Evolutionary conservation across 257 asterid species (phyloP).

Genomic region (Gynochthodes officinalis): DNA sequence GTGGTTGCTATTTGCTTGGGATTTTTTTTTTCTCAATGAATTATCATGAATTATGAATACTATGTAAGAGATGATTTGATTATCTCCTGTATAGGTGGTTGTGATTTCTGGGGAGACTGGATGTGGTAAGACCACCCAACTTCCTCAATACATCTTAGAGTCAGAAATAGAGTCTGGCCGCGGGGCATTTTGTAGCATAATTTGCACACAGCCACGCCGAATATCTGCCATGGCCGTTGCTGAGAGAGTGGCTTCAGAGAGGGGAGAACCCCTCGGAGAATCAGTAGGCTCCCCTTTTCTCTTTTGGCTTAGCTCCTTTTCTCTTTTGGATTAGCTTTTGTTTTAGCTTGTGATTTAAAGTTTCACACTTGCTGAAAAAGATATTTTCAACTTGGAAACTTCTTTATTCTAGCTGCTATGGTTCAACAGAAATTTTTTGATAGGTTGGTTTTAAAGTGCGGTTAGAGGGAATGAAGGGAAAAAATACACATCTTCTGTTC

Average conservation of each 20-base stretch:
- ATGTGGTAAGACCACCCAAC: constrained; percentile 99
- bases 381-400: constrained; percentile 22
- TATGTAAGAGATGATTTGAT: neutral
- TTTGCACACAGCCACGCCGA: constrained; percentile 97
- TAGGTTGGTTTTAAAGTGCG: constrained; percentile 99
- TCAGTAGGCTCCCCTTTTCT: constrained; percentile 60
- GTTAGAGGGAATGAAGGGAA: constrained; percentile 94
- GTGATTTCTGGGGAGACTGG: constrained; percentile 99
- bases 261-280: constrained; percentile 99
- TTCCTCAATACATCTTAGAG: constrained; percentile 93
- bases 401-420: constrained; percentile 32
- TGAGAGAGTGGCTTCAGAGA: constrained; percentile 93
- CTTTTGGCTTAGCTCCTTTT: constrained; percentile 19
- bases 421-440: constrained; percentile 37
- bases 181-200: constrained; percentile 95
- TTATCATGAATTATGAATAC: neutral
- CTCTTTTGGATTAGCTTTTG: constrained; percentile 13
- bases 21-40: neutral
- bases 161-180: constrained; percentile 97
- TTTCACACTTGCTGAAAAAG: constrained; percentile 10
- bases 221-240: constrained; percentile 96
- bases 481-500: constrained; percentile 87
- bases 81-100: constrained; percentile 54
- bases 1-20: neutral
- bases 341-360: constrained; percentile 10